A percentile compares a stretch with the other conserved stretches of the same genome.
Evolutionary conservation across 257 asterid species (phyloP).

Genomic region (Linaria vulgaris): DNA sequence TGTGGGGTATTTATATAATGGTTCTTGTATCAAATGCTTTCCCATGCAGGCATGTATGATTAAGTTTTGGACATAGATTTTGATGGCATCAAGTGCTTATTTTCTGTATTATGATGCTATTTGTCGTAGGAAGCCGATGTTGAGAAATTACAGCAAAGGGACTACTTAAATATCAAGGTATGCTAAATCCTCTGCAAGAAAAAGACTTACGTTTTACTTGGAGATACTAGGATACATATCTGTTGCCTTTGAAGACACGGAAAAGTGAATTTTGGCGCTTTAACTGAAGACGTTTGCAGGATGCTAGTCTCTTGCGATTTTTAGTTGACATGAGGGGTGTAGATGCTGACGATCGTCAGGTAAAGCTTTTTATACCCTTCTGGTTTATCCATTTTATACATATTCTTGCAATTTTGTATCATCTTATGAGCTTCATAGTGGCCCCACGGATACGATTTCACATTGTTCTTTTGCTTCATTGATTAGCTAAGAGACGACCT

Average conservation of each 20-base stretch:
- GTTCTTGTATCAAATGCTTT: no score
- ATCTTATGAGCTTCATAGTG: constrained; percentile 5
- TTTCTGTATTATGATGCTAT: constrained; percentile 17
- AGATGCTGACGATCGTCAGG: constrained; percentile 98
- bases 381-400: constrained; percentile 4
- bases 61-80: no score
- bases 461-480: constrained; percentile 9
- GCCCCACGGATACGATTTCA: constrained; percentile 3
- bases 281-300: constrained; percentile 77
- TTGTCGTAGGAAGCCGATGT: constrained; percentile 82
- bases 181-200: constrained; percentile 22
- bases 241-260: constrained; percentile 21
- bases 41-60: constrained; percentile 12
- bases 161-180: constrained; percentile 85
- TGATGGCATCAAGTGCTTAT: constrained; percentile 17
- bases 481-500: constrained; percentile 91
- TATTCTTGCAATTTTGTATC: constrained; percentile 3
- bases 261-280: constrained; percentile 38
- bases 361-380: constrained; percentile 33
- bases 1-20: no score
- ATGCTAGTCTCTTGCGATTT: constrained; percentile 96
- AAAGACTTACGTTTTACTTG: constrained; percentile 6
- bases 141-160: constrained; percentile 94
- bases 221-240: constrained; percentile 20
- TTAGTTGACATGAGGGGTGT: constrained; percentile 98